Evolutionary conservation across 2,329 filamentous ascomycete species (phyloP), one percentile per base, ranked within the genome.

Genomic region (Ascochyta rabiei): DNA sequence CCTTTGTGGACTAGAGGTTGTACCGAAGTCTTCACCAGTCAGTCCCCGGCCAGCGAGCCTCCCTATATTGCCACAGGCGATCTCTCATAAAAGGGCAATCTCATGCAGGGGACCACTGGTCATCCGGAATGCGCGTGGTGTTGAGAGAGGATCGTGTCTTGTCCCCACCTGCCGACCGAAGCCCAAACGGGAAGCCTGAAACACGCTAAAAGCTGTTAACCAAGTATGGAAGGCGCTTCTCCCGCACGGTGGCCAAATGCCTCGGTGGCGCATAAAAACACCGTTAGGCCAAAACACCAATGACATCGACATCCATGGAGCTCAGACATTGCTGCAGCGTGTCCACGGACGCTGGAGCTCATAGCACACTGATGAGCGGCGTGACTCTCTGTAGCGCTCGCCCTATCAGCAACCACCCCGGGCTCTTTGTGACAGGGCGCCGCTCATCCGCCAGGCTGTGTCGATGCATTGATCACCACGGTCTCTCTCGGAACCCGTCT

Each of bases 231-330:
- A 53, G 47, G 46, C 50, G 44, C 44, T 33, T 42, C 46, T 30
- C 30, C 48, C 28, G 48, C 42, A 41, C 42, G 51, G 52, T 34
- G 33, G 33, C 31, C 33, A 48, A 54, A 54, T 48, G 48, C 44
- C 40, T 45, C 52, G 52, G 52, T 39, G 42, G 45, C 43, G 42
- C 52, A 47, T 55, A 18, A 56, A 58, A 38, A 28, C 48, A 38
- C 44, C 49, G 46, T 24, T n/a, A 46, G 43, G 54, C 34, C 55
- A 56, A 63, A 63, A 63, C 60, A 63, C 51, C 58, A 59, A 53
- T 47, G 19, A 53, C 55, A 28, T 52, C 48, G 45, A 39, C 43
- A 37, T 40, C 43, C 46, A 39, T 48, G 44, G 48, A 37, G 48
- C 48, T 43, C 37, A 37, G 37, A 24, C 45, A 48, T 37, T 44